These are phyloP conservation scores for Thymus quinquecostatus DNA, from an alignment of 257 asterid genomes.

Conservation along the genomic window DNA sequence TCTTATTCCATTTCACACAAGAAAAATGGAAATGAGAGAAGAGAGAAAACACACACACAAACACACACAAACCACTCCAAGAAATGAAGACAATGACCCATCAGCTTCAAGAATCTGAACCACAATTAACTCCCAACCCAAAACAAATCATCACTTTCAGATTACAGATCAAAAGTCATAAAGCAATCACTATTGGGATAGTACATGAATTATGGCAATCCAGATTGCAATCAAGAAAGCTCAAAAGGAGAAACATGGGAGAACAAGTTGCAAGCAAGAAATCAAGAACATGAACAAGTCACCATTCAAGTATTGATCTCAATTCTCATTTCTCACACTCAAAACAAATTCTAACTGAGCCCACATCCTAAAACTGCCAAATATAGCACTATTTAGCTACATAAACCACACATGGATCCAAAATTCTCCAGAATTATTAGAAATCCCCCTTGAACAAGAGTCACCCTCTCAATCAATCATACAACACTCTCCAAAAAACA, in stretches of 20 bases:
- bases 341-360: slow-evolving; percentile 30
- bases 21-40: neutral
- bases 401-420: neutral
- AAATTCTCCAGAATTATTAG: slow-evolving; percentile 13
- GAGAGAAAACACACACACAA: neutral
- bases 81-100: slow-evolving; percentile 44
- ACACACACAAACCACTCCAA: slow-evolving; percentile 28
- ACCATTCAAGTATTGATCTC: slow-evolving; percentile 24
- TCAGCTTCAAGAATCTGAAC: slow-evolving; percentile 39
- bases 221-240: slow-evolving; percentile 30
- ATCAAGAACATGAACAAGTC: slow-evolving; percentile 18
- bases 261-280: slow-evolving; percentile 24
- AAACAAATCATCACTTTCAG: slow-evolving; percentile 51
- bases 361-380: slow-evolving; percentile 32
- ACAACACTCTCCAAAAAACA: neutral
- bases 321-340: neutral
- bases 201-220: slow-evolving; percentile 25
- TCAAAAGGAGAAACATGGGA: neutral
- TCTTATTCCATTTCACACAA: slow-evolving; percentile 6
- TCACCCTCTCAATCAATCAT: neutral
- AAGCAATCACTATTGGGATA: slow-evolving; percentile 23
- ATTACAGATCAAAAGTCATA: slow-evolving; percentile 39
- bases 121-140: slow-evolving; percentile 40
- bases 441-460: neutral
- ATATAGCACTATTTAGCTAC: slow-evolving; percentile 15